Evolutionary conservation across 179 eudicot genomes (phyloP).

Genomic region (Silene coronaria): DNA sequence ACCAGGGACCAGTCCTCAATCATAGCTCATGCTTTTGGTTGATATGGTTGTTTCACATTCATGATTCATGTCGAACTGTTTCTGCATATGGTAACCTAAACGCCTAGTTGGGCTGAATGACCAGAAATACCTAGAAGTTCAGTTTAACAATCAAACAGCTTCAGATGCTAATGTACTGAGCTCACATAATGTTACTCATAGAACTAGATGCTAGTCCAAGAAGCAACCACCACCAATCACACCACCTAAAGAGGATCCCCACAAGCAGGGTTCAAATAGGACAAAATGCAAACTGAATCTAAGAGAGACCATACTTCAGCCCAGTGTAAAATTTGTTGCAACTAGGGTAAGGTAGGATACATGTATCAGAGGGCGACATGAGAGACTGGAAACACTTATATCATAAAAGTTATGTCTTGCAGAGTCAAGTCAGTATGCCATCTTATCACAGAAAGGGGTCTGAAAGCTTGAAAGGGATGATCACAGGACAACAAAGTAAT

Average conservation of each 20-base stretch:
- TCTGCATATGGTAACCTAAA: not conserved
- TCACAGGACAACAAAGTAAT: not conserved
- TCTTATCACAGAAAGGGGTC: not conserved
- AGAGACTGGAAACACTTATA: not conserved
- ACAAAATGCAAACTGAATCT: not conserved
- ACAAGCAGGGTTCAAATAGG: not conserved
- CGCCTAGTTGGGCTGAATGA: not conserved
- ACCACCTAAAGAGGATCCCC: not conserved
- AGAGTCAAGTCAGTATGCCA: not conserved
- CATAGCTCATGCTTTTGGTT: not conserved
- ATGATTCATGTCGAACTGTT: not conserved
- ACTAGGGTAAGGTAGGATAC: not conserved
- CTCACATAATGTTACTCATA: not conserved
- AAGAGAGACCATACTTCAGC: too few relatives aligned
- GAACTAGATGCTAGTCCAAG: not conserved
- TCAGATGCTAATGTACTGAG: not conserved
- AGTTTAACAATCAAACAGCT: not conserved
- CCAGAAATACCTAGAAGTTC: not conserved
- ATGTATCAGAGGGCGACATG: not conserved
- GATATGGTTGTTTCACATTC: not conserved
- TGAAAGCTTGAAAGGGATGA: not conserved
- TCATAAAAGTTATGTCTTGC: not conserved
- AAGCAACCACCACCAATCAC: not conserved
- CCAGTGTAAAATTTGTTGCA: not conserved
- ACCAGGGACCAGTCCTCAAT: not conserved